Conservation (phyloP, 306 rosid species). For the Fagus crenata region DNA sequence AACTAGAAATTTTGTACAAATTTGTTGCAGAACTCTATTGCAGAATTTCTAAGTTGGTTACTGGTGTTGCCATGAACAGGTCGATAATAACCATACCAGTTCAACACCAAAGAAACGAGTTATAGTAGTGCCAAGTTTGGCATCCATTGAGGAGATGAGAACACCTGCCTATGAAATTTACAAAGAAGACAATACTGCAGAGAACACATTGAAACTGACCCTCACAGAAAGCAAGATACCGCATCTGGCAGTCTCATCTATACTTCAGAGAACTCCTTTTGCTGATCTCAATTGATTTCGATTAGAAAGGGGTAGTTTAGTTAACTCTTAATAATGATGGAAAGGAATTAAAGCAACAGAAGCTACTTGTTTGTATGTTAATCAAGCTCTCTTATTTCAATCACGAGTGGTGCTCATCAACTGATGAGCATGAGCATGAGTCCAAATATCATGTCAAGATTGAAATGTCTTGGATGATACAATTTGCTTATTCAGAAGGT, state of each 20-base stretch:
- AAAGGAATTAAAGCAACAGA: background rate
- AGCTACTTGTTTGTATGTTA: background rate
- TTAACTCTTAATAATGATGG: background rate
- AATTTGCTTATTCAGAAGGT: background rate
- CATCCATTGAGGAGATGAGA: slow-evolving; percentile 76
- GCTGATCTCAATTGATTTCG: slow-evolving; percentile 51
- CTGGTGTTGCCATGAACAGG: slow-evolving; percentile 40
- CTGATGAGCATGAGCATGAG: slow-evolving; percentile 60
- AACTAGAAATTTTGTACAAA: too few species aligned
- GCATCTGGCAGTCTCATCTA: slow-evolving; percentile 35
- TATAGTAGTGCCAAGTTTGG: slow-evolving; percentile 57
- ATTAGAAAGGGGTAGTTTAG: background rate
- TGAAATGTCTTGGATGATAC: background rate
- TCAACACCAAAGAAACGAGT: slow-evolving; percentile 39
- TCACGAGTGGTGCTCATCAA: slow-evolving; percentile 43
- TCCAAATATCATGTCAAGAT: background rate
- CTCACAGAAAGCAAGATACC: slow-evolving; percentile 51
- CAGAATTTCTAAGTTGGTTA: background rate
- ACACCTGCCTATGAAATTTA: slow-evolving; percentile 28
- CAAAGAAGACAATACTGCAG: slow-evolving; percentile 39
- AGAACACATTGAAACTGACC: slow-evolving; percentile 34
- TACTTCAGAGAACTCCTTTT: slow-evolving; percentile 60
- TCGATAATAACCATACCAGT: slow-evolving; percentile 50
- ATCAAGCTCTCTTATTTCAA: background rate
- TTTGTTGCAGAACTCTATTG: background rate